Evolutionary conservation across 2,329 filamentous ascomycete species (phyloP).

Genomic region (Botrytis squamosa): DNA sequence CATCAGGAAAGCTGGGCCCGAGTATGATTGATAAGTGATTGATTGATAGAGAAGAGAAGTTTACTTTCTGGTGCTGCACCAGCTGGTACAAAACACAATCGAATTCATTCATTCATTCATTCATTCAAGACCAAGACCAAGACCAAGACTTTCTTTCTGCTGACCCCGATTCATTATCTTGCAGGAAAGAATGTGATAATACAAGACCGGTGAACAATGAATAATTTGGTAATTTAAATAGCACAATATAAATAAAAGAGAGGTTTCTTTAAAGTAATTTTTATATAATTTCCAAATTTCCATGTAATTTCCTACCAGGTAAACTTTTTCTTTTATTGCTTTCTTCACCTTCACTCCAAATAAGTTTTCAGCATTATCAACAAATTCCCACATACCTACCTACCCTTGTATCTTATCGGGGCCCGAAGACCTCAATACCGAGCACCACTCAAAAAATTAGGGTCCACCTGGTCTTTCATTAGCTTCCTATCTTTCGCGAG

Average conservation of each 20-base stretch:
- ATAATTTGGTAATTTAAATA: background rate
- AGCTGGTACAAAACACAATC: background rate
- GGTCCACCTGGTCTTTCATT: slow-evolving; percentile 15
- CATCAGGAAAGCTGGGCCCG: background rate
- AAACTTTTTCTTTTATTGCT: background rate
- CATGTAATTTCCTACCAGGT: background rate
- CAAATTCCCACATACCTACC: background rate
- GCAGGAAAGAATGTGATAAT: background rate
- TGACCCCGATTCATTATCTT: background rate
- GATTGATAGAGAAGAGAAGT: background rate
- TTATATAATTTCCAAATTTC: background rate
- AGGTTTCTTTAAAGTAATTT: background rate
- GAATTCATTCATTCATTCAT: background rate
- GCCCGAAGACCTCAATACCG: background rate
- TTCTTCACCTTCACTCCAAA: background rate
- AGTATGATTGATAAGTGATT: background rate
- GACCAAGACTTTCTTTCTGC: background rate
- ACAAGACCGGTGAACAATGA: background rate
- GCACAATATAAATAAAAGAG: background rate
- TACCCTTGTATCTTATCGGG: background rate
- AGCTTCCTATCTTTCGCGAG: background rate
- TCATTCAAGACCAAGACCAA: background rate
- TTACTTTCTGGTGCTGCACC: background rate
- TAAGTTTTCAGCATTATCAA: background rate
- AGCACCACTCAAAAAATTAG: background rate